Base-by-base conservation (phyloP, 75 land plant species). In the Picea sitchensis region DNA sequence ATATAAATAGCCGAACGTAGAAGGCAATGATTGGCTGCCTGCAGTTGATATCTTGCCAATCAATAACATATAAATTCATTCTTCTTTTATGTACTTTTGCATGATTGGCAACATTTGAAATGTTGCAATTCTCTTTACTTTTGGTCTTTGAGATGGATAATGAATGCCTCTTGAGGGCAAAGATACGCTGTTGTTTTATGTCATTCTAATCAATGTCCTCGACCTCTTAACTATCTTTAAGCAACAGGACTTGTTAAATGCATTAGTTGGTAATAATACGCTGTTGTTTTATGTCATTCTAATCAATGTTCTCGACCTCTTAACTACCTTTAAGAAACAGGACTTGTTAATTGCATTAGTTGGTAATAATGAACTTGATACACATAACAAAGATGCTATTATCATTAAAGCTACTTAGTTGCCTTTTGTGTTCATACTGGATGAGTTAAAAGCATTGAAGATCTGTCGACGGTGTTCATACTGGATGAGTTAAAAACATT, bases 91-190 rank as follows among this genome's bases (percentile, higher is more conserved):
- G 56, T 51, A 51, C 56, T 51, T 15, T 17, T 67, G 71, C 36
- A 15, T 17, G 18, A 36, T 67, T 36, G 36, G 71, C 71, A 34
- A 20, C 31, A 67, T 67, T 51, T 4, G 32, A 41, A 3, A 41
- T 9, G 41, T 44, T 2, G 54, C 41, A 38, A 32, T 44, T 5
- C 73, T 14, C 11, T 41, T 20, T n/a, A 3, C 8, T 71, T 41
- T 17, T 71, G n/a, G 51, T 26, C 23, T 71, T 71, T 41, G 12
- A 17, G 73, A 71, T n/a, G 74, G 26, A 13, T 71, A 71, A 71
- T 44, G 20, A 20, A 71, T 71, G 21, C 26, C 56, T 2, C 15
- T 5, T 7, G 3, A 5, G 44, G 23, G 56, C 74, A 41, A 71
- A 41, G 2, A 67, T 32, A 67, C 20, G 15, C 11, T 32, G 15